Conservation (phyloP, 345 rosid species). For the Firmiana major region DNA sequence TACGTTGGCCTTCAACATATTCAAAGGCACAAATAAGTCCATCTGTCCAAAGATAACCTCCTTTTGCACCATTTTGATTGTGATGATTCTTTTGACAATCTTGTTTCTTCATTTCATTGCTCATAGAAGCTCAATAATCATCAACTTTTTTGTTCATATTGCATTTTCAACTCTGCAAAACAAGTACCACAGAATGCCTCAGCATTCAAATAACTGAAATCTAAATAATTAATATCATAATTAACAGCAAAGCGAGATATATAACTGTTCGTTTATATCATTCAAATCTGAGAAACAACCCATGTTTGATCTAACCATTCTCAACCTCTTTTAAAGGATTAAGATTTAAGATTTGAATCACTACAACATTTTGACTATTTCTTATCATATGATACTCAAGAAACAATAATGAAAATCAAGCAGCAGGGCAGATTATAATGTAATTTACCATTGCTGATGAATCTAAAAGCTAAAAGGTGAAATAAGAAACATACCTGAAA, state of each 20-base stretch:
- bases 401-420: too few relatives aligned
- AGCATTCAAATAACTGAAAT: neutral
- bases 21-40: slow-evolving; percentile 66
- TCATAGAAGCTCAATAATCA: neutral
- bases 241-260: neutral
- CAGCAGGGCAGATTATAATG: too few relatives aligned
- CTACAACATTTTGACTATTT: too few relatives aligned
- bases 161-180: slow-evolving; percentile 12
- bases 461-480: neutral
- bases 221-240: too few relatives aligned
- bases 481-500: neutral
- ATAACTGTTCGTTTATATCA: too few relatives aligned
- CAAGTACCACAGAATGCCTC: neutral
- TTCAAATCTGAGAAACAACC: too few relatives aligned
- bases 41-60: slow-evolving; percentile 45
- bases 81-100: slow-evolving; percentile 16
- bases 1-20: slow-evolving; percentile 30
- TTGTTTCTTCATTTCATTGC: slow-evolving; percentile 16
- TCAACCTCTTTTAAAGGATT: too few relatives aligned
- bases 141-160: slow-evolving; percentile 2
- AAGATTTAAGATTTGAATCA: too few relatives aligned
- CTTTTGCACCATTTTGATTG: slow-evolving; percentile 18
- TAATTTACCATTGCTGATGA: neutral
- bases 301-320: too few relatives aligned
- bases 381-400: too few relatives aligned